A percentile compares a stretch with the other conserved stretches of the same genome.
Evolutionary conservation across 139 green algal species (phyloP).

Genomic region (Raphidocelis subcapitata): DNA sequence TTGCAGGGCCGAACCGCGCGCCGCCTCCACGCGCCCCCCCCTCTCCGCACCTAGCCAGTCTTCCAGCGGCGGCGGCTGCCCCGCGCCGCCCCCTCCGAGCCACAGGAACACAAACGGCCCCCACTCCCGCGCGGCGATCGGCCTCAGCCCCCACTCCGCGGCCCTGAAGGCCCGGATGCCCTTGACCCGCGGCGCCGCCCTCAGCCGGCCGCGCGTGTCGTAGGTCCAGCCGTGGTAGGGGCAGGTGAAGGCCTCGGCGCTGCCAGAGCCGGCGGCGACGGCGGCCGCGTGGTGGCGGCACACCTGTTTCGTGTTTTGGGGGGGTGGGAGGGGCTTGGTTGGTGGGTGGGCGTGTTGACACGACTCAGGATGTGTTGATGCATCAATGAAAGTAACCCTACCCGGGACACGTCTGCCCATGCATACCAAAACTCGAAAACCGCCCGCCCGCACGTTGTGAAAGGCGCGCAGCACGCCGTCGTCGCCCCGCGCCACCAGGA

Average conservation of each 20-base stretch:
- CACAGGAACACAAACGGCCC: constrained; percentile 37
- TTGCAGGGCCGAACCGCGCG: too few relatives aligned
- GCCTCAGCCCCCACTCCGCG: constrained; percentile 34
- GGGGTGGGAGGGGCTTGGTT: too few relatives aligned
- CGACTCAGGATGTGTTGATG: too few relatives aligned
- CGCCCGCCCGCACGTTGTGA: constrained; percentile 59
- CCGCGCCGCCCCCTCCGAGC: not conserved
- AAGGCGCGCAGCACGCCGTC: constrained; percentile 46
- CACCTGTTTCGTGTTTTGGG: too few relatives aligned
- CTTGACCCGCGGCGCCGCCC: constrained; percentile 41
- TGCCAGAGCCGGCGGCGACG: constrained; percentile 40
- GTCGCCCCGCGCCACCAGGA: constrained; percentile 28
- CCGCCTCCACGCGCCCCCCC: too few relatives aligned
- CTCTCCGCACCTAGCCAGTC: constrained; percentile 23
- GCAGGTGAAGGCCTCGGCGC: constrained; percentile 39
- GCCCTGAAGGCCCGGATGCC: constrained; percentile 56
- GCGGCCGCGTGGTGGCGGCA: constrained; percentile 63
- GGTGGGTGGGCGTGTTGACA: too few relatives aligned
- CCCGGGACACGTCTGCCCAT: too few relatives aligned
- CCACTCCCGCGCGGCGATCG: constrained; percentile 28
- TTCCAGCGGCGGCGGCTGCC: not conserved
- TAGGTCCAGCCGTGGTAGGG: constrained; percentile 70
- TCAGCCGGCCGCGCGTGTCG: constrained; percentile 41
- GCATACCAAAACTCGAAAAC: too few relatives aligned
- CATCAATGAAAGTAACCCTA: too few relatives aligned